phyloP scores from a whole-genome alignment of 768 basidiomycete species.

The Punctularia strigosozonata region DNA sequence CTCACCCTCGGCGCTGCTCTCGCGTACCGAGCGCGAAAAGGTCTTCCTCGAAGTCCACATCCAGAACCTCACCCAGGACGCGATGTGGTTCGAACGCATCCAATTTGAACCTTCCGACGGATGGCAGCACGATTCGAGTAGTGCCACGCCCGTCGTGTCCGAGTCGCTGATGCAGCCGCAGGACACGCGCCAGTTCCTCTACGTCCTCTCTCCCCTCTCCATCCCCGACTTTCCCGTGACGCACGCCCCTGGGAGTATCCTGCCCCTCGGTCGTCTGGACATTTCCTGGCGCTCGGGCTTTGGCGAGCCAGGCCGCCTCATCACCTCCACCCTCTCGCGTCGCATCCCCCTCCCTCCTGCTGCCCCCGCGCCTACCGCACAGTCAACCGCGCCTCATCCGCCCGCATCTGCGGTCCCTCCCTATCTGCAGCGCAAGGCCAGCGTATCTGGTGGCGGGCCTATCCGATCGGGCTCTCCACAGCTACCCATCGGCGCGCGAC shows the following conservation, averaged over 20 bases:
- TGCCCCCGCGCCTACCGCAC: conserved; percentile 17
- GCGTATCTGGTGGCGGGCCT: conserved; percentile 23
- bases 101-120: conserved; percentile 60
- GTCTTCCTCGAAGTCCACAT: conserved; percentile 89
- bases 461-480: conserved; percentile 52
- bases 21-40: conserved; percentile 57
- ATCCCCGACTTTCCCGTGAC: conserved; percentile 31
- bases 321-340: conserved; percentile 84
- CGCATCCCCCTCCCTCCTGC: conserved; percentile 58
- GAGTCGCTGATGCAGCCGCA: conserved; percentile 72
- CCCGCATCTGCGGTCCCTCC: conserved; percentile 66
- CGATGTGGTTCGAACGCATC: conserved; percentile 76
- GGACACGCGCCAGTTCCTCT: conserved; percentile 81
- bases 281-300: conserved; percentile 80
- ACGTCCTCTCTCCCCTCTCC: conserved; percentile 51
- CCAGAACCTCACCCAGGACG: conserved; percentile 72
- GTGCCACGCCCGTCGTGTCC: conserved; percentile 33
- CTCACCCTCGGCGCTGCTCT: conserved; percentile 61
- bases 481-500: conserved; percentile 26
- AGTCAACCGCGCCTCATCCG: conserved; percentile 18
- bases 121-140: conserved; percentile 51
- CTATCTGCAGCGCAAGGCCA: conserved; percentile 52
- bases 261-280: conserved; percentile 80
- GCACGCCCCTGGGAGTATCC: conserved; percentile 54
- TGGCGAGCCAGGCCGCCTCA: conserved; percentile 76